Evolutionary conservation across 2,329 filamentous ascomycete species (phyloP).

Genomic region (Beauveria australis): DNA sequence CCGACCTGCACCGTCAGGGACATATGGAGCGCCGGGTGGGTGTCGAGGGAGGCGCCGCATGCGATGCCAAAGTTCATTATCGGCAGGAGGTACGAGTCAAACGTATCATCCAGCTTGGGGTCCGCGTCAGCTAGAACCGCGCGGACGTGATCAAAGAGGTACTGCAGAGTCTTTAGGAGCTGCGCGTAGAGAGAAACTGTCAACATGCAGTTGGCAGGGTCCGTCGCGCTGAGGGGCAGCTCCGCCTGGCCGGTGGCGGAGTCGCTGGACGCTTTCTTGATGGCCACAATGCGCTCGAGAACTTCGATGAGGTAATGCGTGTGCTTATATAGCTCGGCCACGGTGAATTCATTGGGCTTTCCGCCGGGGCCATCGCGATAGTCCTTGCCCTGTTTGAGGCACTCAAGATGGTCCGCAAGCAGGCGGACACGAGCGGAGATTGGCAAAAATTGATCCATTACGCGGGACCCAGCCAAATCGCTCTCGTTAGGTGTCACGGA

Average conservation of each 20-base stretch:
- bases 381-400: constrained; percentile 14
- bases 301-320: constrained; percentile 20
- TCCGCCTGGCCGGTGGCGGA: neutral
- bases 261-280: neutral
- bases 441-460: constrained; percentile 32
- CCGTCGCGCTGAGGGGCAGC: constrained; percentile 19
- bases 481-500: constrained; percentile 11
- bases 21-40: constrained; percentile 33
- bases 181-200: constrained; percentile 31
- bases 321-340: constrained; percentile 33
- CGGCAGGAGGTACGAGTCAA: constrained; percentile 31
- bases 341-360: constrained; percentile 25
- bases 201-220: constrained; percentile 31
- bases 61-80: constrained; percentile 32
- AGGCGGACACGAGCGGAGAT: constrained; percentile 30
- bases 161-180: constrained; percentile 33
- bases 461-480: constrained; percentile 16
- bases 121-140: constrained; percentile 23
- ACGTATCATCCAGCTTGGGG: constrained; percentile 17
- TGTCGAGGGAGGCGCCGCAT: constrained; percentile 24
- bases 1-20: constrained; percentile 34
- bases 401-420: constrained; percentile 26
- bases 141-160: constrained; percentile 29
- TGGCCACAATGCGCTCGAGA: constrained; percentile 8
- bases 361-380: constrained; percentile 17